Conservation (phyloP, 306 rosid genomes). For the Lathyrus aphaca region DNA sequence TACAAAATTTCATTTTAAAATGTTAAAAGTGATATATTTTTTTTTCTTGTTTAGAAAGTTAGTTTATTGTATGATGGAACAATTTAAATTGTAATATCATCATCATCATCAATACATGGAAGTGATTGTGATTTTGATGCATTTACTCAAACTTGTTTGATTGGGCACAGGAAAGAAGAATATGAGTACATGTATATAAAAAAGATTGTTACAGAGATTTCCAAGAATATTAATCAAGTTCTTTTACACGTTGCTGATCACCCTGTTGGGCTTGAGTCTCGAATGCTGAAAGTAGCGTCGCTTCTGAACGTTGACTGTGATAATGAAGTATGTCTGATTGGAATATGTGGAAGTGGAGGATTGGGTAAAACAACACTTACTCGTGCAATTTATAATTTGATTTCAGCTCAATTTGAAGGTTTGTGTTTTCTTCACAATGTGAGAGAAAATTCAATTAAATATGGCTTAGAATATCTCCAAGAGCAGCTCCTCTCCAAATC, state of each 20-base stretch:
- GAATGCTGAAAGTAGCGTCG: neutral
- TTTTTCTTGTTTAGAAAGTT: too few relatives aligned
- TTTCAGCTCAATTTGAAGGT: neutral
- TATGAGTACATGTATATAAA: neutral
- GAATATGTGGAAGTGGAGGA: neutral
- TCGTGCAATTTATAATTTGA: neutral
- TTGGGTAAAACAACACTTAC: slow-evolving; percentile 5
- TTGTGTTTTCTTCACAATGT: neutral
- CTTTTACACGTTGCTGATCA: neutral
- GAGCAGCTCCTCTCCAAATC: neutral
- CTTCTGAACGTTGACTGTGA: neutral
- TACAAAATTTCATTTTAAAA: too few relatives aligned
- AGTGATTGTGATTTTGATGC: neutral
- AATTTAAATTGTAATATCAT: too few relatives aligned
- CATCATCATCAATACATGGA: too few relatives aligned
- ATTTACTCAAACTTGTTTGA: neutral
- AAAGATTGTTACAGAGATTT: neutral
- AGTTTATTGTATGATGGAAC: too few relatives aligned
- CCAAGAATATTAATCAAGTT: neutral
- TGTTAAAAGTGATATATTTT: too few relatives aligned
- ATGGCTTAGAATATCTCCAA: neutral
- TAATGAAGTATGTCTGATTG: neutral
- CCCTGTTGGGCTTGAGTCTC: neutral
- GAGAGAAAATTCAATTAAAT: neutral
- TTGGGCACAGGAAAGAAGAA: neutral